Percentiles rank a stretch among this genome's conserved stretches.
Conservation (phyloP, 768 basidiomycete genomes). For the Amanita muscaria region DNA sequence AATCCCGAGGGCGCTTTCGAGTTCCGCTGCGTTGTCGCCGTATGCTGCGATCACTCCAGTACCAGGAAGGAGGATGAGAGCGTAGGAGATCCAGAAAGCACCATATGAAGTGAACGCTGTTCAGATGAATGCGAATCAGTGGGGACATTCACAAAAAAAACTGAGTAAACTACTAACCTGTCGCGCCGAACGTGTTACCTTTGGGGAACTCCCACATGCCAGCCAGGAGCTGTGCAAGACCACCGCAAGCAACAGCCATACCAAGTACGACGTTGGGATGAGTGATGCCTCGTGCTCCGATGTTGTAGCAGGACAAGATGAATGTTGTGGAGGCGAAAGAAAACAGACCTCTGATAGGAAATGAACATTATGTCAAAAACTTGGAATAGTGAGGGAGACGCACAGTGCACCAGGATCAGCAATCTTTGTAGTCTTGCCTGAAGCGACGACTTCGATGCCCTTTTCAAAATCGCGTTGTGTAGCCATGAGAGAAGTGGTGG, state of each 20-base stretch:
- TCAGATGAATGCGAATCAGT: constrained; percentile 1
- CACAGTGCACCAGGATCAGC: too few relatives aligned
- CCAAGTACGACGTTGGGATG: constrained; percentile 54
- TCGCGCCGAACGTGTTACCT: constrained; percentile 51
- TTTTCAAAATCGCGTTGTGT: not conserved
- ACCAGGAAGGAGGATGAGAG: constrained; percentile 45
- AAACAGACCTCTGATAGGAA: constrained; percentile 40
- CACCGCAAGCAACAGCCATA: constrained; percentile 62
- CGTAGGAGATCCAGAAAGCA: constrained; percentile 65
- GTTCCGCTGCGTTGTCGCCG: constrained; percentile 18
- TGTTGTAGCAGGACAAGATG: constrained; percentile 57
- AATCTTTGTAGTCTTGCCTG: too few relatives aligned
- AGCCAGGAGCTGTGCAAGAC: constrained; percentile 60
- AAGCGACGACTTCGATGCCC: too few relatives aligned
- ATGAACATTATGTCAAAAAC: too few relatives aligned
- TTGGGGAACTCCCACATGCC: constrained; percentile 62
- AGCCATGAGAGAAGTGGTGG: not conserved
- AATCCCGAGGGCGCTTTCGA: constrained; percentile 43
- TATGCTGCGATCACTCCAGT: constrained; percentile 45
- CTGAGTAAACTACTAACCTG: constrained; percentile 29
- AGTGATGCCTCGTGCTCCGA: constrained; percentile 30
- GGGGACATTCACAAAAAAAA: not conserved
- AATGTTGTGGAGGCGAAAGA: constrained; percentile 62
- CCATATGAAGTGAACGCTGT: constrained; percentile 61
- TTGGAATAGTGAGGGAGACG: too few relatives aligned